Evolutionary conservation across 2,329 filamentous ascomycete species (phyloP).

Genomic region (Aspergillus sp.): DNA sequence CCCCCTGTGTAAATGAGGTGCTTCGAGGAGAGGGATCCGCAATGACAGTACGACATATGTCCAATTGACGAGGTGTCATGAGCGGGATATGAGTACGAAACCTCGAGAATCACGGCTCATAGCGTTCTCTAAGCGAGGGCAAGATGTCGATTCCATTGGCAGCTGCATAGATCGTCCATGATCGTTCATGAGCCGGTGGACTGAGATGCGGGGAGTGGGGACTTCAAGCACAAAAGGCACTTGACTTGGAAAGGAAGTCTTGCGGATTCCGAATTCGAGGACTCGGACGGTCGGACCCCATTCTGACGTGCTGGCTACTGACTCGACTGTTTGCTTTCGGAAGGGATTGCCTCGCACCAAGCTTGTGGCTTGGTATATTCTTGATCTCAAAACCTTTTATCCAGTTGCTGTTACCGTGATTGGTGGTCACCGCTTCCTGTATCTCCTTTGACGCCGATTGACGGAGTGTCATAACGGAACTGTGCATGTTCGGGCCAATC

Average conservation of each 20-base stretch:
- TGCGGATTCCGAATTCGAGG: background rate
- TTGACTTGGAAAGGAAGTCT: background rate
- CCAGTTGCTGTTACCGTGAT: background rate
- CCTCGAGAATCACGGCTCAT: background rate
- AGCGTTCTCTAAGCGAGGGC: background rate
- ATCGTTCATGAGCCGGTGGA: background rate
- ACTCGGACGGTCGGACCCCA: background rate
- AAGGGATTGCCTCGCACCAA: background rate
- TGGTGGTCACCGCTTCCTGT: background rate
- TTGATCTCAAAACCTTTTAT: background rate
- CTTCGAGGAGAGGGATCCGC: background rate
- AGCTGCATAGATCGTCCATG: background rate
- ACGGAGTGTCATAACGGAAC: background rate
- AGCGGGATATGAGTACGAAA: background rate
- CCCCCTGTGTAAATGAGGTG: too few relatives aligned
- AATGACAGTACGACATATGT: background rate
- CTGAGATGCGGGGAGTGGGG: background rate
- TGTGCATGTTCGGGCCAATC: background rate
- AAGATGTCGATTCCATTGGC: background rate
- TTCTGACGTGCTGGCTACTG: slow-evolving; percentile 1
- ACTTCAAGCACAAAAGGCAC: background rate
- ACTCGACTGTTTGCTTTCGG: slow-evolving; percentile 1
- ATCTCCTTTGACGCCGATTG: background rate
- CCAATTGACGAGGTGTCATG: background rate
- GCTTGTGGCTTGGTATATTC: background rate